These are phyloP conservation scores for Peniophora sp. DNA, from an alignment of 1,284 basidiomycete species.

Conservation along the genomic window DNA sequence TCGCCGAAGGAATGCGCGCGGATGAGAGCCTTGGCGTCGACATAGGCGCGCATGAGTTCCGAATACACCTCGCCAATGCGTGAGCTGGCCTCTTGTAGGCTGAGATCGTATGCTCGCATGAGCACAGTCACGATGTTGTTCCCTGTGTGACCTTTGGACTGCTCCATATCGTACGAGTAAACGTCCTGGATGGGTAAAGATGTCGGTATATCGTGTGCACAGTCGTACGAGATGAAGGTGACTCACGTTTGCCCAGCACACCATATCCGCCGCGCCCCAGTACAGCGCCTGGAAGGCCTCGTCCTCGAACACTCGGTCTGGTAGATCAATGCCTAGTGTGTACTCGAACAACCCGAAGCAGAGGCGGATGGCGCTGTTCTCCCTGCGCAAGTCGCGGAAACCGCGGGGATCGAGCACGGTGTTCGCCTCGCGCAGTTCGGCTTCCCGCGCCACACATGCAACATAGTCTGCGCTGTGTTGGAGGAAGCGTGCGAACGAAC, in stretches of 20 bases:
- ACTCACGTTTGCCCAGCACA: slow-evolving; percentile 63
- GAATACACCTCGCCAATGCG: slow-evolving; percentile 45
- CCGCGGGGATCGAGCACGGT: slow-evolving; percentile 43
- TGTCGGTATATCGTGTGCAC: too few relatives aligned
- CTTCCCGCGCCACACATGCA: slow-evolving; percentile 48
- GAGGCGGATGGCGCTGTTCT: slow-evolving; percentile 58
- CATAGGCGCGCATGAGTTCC: slow-evolving; percentile 40
- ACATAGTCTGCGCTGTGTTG: slow-evolving; percentile 50
- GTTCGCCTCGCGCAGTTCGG: slow-evolving; percentile 48
- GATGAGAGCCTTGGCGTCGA: slow-evolving; percentile 44
- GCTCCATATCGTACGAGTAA: slow-evolving; percentile 69
- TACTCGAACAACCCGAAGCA: slow-evolving; percentile 61
- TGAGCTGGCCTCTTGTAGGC: slow-evolving; percentile 54
- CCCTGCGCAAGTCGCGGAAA: slow-evolving; percentile 50
- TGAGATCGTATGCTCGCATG: slow-evolving; percentile 43
- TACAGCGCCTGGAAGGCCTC: slow-evolving; percentile 45
- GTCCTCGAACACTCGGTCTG: slow-evolving; percentile 52
- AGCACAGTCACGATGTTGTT: slow-evolving; percentile 65
- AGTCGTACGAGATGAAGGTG: too few relatives aligned
- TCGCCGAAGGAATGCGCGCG: slow-evolving; percentile 42
- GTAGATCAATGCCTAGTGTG: slow-evolving; percentile 51
- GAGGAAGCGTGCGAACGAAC: slow-evolving; percentile 32
- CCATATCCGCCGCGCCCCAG: slow-evolving; percentile 54
- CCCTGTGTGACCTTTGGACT: slow-evolving; percentile 55
- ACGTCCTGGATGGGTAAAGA: slow-evolving; percentile 39